phyloP scores from a whole-genome alignment of 768 basidiomycete genomes.

The Lentinula edodes region DNA sequence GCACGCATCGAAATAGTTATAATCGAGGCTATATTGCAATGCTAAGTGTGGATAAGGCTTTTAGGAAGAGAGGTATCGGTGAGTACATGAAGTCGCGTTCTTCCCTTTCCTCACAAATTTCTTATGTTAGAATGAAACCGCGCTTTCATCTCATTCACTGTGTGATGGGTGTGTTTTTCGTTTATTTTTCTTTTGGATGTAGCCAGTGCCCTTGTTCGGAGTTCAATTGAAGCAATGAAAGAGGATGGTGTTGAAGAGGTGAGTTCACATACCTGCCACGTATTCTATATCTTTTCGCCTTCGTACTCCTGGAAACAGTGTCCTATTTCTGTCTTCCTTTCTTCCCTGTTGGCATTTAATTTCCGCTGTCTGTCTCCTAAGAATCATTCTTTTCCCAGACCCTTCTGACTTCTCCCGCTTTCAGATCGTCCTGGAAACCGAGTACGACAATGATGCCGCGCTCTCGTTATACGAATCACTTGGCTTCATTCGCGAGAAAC shows the following conservation, averaged over 20 bases:
- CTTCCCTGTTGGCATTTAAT: too few relatives aligned
- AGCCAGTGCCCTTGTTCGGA: conserved; percentile 83
- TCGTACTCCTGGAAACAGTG: background rate
- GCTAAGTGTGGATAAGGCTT: conserved; percentile 83
- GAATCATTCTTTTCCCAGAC: background rate
- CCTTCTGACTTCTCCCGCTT: background rate
- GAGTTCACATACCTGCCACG: conserved; percentile 18
- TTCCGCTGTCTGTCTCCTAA: background rate
- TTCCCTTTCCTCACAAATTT: conserved; percentile 25
- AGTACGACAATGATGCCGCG: conserved; percentile 87
- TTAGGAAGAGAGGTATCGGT: conserved; percentile 92
- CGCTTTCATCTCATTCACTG: conserved; percentile 27
- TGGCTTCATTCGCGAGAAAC: conserved; percentile 95
- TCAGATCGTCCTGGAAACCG: conserved; percentile 93
- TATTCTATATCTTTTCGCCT: conserved; percentile 1
- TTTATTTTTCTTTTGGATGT: conserved; percentile 23
- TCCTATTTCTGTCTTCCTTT: too few relatives aligned
- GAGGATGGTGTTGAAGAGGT: conserved; percentile 83
- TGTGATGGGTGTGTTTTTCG: conserved; percentile 36
- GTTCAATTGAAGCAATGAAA: conserved; percentile 84
- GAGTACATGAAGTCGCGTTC: conserved; percentile 36
- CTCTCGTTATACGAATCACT: conserved; percentile 86
- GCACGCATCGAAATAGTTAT: conserved; percentile 65
- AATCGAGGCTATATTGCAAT: conserved; percentile 98
- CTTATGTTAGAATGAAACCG: conserved; percentile 1